Base-by-base conservation (phyloP, 139 green algal genomes). In the Raphidocelis subcapitata region DNA sequence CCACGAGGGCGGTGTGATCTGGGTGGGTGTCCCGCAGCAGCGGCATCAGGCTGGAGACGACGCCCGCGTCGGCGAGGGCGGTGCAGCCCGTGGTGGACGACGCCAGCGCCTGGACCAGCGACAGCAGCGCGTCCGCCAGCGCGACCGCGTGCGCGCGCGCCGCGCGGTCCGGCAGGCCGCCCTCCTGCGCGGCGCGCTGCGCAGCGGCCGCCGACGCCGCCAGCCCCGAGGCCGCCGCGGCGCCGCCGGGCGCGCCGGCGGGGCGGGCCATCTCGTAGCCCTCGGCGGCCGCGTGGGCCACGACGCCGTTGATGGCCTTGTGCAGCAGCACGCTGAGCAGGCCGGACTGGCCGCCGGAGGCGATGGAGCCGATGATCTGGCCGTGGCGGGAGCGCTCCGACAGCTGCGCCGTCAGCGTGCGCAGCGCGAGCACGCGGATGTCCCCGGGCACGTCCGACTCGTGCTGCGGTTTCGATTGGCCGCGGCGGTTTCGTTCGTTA, bases 111-210 rank as follows among this genome's bases (percentile, higher is more conserved):
- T 75, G 74, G 44, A 98, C 75, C 52, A 98, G 82, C 0, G 73
- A 72, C 71, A 98, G 73, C 62, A 98, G 74, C 15, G 92, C 90
- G 46, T 98, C 94, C 10, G 94, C 77, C 64, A 94, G 96, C 24
- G 81, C 77, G 5, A 79, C 56, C 56, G 46, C 81, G 81, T 72
- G 66, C 20, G 59, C 29, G 59, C 29, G 16, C 16, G 8, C 35
- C 10, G 18, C 37, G 62, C 33, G 35, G 62, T 29, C 21, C 33
- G 14, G 12, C 16, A 33, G 52, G 65, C 14, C 52, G 37, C 15
- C 46, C 5, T 15, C 35, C 5, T 10, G 4, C 12, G 8, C 24
- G 36, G 21, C 55, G 63, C 15, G 24, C n/a, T n/a, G n/a, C n/a
- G 46, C 35, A 18, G 62, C 16, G 26, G 31, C 35, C 5, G 49